phyloP scores from a whole-genome alignment of 2,329 filamentous ascomycete species.

The Tympanopsis confertula region DNA sequence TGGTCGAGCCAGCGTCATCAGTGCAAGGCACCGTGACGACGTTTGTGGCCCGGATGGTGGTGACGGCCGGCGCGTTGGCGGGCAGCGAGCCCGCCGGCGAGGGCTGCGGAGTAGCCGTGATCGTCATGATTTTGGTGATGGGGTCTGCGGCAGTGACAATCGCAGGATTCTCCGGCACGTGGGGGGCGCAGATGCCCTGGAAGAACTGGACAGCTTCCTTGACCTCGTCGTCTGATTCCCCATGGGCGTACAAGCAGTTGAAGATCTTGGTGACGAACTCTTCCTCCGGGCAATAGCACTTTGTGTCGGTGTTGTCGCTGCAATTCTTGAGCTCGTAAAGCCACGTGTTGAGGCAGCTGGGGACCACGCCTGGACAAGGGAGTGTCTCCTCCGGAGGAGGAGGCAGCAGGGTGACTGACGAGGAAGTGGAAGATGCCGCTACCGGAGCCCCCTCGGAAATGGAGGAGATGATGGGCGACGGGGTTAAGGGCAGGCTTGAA shows the following conservation, averaged over 20 bases:
- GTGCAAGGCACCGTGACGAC: constrained; percentile 40
- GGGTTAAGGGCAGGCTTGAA: background rate
- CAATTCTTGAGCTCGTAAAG: constrained; percentile 56
- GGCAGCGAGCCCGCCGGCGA: constrained; percentile 6
- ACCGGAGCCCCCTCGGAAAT: background rate
- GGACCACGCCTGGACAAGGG: constrained; percentile 61
- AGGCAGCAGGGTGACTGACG: constrained; percentile 1
- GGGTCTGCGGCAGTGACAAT: constrained; percentile 67
- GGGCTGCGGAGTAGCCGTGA: constrained; percentile 22
- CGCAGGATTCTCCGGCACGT: constrained; percentile 67
- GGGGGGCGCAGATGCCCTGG: constrained; percentile 77
- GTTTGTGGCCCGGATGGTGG: constrained; percentile 23
- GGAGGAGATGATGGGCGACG: background rate
- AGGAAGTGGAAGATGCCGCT: background rate
- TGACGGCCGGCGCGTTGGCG: constrained; percentile 1
- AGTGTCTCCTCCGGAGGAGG: constrained; percentile 24
- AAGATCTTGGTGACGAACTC: constrained; percentile 71
- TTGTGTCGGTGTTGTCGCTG: constrained; percentile 68
- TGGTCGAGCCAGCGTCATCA: constrained; percentile 28
- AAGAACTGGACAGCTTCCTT: constrained; percentile 69
- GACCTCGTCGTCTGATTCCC: constrained; percentile 52
- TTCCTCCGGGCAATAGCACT: constrained; percentile 77
- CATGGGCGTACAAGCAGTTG: constrained; percentile 70
- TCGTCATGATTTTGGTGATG: constrained; percentile 47
- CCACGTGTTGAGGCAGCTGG: constrained; percentile 88